Evolutionary conservation across 2,329 filamentous ascomycete genomes (phyloP).

Genomic region (Talaromyces sp.): DNA sequence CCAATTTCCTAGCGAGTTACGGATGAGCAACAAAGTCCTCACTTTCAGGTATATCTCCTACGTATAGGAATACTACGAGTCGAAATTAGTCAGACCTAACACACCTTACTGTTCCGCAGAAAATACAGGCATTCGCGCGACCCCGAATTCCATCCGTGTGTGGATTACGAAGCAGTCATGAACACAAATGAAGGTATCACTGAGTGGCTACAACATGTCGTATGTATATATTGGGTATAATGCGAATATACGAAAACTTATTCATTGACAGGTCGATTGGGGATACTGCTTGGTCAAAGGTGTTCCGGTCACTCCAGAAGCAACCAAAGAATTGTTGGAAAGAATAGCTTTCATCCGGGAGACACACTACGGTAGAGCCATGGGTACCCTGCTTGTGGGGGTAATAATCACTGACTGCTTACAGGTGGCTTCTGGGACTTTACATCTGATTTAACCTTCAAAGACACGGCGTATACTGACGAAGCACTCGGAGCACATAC

Average conservation of each 20-base stretch:
- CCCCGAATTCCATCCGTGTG: constrained; percentile 52
- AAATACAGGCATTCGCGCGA: constrained; percentile 40
- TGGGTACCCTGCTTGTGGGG: not conserved
- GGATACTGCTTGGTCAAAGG: constrained; percentile 76
- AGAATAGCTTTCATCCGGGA: constrained; percentile 81
- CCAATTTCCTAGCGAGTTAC: constrained; percentile 30
- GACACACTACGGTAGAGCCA: constrained; percentile 78
- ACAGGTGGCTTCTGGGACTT: constrained; percentile 77
- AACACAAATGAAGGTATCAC: constrained; percentile 54
- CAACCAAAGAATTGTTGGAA: constrained; percentile 71
- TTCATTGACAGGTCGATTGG: constrained; percentile 53
- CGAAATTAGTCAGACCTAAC: not conserved
- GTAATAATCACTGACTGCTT: constrained; percentile 10
- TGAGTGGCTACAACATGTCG: constrained; percentile 61
- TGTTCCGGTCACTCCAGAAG: constrained; percentile 65
- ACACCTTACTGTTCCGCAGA: constrained; percentile 22
- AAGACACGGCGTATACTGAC: constrained; percentile 89
- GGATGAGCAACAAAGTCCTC: constrained; percentile 5
- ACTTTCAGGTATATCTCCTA: constrained; percentile 23
- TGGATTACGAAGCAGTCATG: constrained; percentile 62
- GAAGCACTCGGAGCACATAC: constrained; percentile 80
- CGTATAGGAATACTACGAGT: constrained; percentile 17
- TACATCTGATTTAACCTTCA: constrained; percentile 78
- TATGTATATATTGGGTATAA: constrained; percentile 22
- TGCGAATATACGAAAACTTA: not conserved